These are phyloP conservation scores for Claviceps quebecensis DNA, from an alignment of 2,329 filamentous ascomycete genomes.

Conservation along the genomic window DNA sequence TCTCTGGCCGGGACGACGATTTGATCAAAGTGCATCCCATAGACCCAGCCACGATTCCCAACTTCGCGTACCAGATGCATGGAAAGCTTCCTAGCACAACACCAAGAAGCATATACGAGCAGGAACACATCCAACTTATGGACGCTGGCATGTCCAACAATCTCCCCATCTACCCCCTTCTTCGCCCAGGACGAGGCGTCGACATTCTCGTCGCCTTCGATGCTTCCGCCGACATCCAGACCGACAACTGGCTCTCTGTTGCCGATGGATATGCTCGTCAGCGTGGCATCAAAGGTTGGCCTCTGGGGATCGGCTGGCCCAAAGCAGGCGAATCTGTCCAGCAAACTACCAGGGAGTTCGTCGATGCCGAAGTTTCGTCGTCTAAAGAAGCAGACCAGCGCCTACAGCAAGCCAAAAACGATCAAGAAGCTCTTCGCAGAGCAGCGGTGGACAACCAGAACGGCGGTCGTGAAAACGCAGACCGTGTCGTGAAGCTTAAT, in stretches of 20 bases:
- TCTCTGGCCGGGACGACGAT: slow-evolving; percentile 70
- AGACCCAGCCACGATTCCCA: slow-evolving; percentile 79
- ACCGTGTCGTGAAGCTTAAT: slow-evolving; percentile 24
- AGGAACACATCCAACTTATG: slow-evolving; percentile 70
- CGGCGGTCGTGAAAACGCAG: slow-evolving; percentile 3
- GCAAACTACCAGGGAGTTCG: slow-evolving; percentile 50
- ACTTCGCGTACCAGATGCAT: slow-evolving; percentile 74
- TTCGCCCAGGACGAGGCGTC: slow-evolving; percentile 75
- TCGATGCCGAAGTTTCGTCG: slow-evolving; percentile 47
- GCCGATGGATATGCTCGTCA: slow-evolving; percentile 87
- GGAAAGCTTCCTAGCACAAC: slow-evolving; percentile 59
- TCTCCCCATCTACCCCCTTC: slow-evolving; percentile 83
- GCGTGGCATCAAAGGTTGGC: slow-evolving; percentile 87
- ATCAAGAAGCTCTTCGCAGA: slow-evolving; percentile 23
- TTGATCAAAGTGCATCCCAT: slow-evolving; percentile 89
- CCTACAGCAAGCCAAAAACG: slow-evolving; percentile 43
- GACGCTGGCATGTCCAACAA: slow-evolving; percentile 99
- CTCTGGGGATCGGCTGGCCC: slow-evolving; percentile 88
- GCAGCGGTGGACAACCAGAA: slow-evolving; percentile 6
- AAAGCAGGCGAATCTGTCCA: slow-evolving; percentile 42
- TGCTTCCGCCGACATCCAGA: slow-evolving; percentile 81
- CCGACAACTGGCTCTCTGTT: slow-evolving; percentile 91
- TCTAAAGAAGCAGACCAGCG: slow-evolving; percentile 48
- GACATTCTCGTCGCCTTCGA: slow-evolving; percentile 91
- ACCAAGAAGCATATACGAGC: slow-evolving; percentile 61